These are phyloP conservation scores for Ensete glaucum DNA, from an alignment of 176 grass and related monocot genomes.

Conservation along the genomic window DNA sequence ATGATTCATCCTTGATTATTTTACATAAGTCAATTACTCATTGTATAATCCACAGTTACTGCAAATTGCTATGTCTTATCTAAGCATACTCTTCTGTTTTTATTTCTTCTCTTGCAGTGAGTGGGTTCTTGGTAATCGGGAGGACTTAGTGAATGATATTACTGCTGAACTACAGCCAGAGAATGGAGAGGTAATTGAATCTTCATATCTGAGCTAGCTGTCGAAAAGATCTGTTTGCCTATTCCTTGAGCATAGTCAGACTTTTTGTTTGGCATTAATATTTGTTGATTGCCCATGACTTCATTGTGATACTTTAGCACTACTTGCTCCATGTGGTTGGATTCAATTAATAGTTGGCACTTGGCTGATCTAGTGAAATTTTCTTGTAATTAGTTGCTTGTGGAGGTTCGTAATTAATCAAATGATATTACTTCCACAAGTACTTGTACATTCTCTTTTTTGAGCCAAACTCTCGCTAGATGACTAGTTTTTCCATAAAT, in stretches of 20 bases:
- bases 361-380: background rate
- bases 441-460: background rate
- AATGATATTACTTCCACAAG: background rate
- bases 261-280: background rate
- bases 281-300: background rate
- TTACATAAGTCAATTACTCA: background rate
- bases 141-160: conserved; percentile 87
- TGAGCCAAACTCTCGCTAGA: background rate
- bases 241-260: background rate
- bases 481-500: background rate
- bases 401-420: background rate
- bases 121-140: conserved; percentile 96
- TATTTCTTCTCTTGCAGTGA: conserved; percentile 43
- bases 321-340: background rate
- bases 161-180: conserved; percentile 71
- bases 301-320: background rate
- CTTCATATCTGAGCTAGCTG: background rate
- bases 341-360: background rate
- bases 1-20: background rate
- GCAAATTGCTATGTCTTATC: background rate
- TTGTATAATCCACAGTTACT: background rate
- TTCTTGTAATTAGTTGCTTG: background rate
- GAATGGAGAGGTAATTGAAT: conserved; percentile 61
- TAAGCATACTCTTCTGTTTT: conserved; percentile 7
- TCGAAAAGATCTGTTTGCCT: too few species aligned